These are phyloP conservation scores for Blastomyces percursus DNA, from an alignment of 2,329 filamentous ascomycete genomes.

Conservation along the genomic window DNA sequence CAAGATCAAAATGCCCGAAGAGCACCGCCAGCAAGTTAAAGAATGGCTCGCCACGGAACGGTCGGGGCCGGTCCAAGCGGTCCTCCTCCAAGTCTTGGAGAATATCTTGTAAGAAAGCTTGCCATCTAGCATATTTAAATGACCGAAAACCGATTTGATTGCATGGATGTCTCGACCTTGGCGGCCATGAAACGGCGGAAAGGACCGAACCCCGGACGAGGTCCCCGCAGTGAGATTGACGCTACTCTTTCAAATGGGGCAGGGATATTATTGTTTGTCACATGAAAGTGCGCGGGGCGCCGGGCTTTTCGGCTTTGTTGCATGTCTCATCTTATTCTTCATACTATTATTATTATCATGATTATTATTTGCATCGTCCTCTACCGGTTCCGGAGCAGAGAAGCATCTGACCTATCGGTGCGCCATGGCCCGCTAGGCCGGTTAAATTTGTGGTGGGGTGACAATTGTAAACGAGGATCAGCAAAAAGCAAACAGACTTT, in stretches of 20 bases:
- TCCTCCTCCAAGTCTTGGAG: constrained; percentile 21
- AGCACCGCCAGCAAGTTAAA: constrained; percentile 18
- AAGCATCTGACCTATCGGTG: neutral
- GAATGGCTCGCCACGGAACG: constrained; percentile 31
- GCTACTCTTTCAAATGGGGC: neutral
- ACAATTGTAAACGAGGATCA: neutral
- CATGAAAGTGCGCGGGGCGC: neutral
- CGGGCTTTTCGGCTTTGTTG: neutral
- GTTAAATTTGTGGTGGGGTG: neutral
- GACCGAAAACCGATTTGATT: neutral
- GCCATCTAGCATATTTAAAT: neutral
- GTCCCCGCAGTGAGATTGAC: neutral
- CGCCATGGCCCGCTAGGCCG: neutral
- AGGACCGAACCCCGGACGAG: neutral
- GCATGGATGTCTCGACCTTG: neutral
- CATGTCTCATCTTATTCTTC: neutral
- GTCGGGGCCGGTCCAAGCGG: constrained; percentile 27
- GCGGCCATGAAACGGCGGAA: neutral
- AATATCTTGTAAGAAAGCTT: neutral
- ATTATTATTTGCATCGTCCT: neutral
- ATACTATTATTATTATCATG: neutral
- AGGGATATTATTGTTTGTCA: neutral
- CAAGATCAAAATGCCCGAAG: constrained; percentile 15
- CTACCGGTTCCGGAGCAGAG: neutral
- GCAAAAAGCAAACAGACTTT: neutral